Evolutionary conservation across 2,329 filamentous ascomycete species (phyloP).

Genomic region (Epichloe typhina): DNA sequence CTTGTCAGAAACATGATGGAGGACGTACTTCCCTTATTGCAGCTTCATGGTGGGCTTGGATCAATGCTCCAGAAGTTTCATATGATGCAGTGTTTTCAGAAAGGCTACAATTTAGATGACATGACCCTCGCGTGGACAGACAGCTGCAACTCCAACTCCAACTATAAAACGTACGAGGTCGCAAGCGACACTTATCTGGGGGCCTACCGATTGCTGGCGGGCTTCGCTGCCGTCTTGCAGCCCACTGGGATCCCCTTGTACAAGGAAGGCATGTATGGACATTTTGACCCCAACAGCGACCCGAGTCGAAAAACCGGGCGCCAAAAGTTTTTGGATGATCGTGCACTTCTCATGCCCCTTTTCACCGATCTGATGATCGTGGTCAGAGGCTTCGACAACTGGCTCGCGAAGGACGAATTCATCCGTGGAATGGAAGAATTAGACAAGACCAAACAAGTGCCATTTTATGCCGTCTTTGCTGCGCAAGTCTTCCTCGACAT

Average conservation of each 20-base stretch:
- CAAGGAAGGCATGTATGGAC: conserved; percentile 13
- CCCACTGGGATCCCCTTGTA: conserved; percentile 8
- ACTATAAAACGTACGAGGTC: neutral
- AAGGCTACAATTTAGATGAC: neutral
- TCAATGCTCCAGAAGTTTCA: conserved; percentile 10
- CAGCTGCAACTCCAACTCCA: neutral
- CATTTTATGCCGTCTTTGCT: conserved; percentile 26
- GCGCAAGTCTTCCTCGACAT: conserved; percentile 29
- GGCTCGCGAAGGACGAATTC: conserved; percentile 23
- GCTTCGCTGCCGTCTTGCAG: conserved; percentile 5
- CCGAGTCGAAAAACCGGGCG: conserved; percentile 12
- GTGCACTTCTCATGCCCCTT: conserved; percentile 18
- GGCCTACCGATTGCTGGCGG: neutral
- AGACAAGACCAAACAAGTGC: conserved; percentile 15
- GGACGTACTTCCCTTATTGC: conserved; percentile 14
- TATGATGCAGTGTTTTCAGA: neutral
- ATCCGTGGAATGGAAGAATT: conserved; percentile 21
- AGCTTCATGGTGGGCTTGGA: conserved; percentile 12
- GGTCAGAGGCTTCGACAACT: neutral
- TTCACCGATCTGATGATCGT: conserved; percentile 20
- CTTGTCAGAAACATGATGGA: conserved; percentile 21
- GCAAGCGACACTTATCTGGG: neutral
- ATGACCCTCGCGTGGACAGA: neutral
- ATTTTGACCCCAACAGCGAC: conserved; percentile 15
- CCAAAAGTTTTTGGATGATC: conserved; percentile 23